Evolutionary conservation across 139 green algal species (phyloP).

Genomic region (Picochlorum sp.): DNA sequence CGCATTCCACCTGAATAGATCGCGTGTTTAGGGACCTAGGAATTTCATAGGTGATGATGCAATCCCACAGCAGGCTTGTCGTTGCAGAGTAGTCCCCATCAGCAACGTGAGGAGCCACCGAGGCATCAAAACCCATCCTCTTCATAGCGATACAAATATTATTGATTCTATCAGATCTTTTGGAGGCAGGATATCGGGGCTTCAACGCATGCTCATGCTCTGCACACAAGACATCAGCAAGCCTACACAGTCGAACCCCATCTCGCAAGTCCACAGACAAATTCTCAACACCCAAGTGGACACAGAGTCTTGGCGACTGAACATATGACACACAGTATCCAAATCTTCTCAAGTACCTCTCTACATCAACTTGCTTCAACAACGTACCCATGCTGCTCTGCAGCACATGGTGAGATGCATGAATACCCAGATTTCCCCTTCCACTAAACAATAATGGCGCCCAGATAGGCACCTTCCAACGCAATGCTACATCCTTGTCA

Average conservation of each 20-base stretch:
- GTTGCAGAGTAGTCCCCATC: conserved; percentile 51
- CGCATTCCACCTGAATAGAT: not conserved
- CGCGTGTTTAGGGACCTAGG: not conserved
- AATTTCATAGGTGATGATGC: not conserved
- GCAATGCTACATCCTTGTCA: not conserved
- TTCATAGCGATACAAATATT: conserved; percentile 47
- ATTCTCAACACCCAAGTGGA: conserved; percentile 46
- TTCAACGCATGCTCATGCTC: conserved; percentile 10
- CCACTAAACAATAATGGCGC: not conserved
- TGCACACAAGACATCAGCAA: conserved; percentile 37
- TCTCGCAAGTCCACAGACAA: conserved; percentile 61
- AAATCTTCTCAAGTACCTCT: conserved; percentile 57
- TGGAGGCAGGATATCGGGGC: conserved; percentile 30
- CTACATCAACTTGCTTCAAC: conserved; percentile 59
- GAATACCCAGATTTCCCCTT: conserved; percentile 29
- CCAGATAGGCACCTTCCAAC: not conserved
- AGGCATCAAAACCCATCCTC: conserved; percentile 10
- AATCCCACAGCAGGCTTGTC: conserved; percentile 53
- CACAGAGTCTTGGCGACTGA: conserved; percentile 57
- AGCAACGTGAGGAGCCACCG: conserved; percentile 41
- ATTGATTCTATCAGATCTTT: conserved; percentile 37
- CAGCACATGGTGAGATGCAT: conserved; percentile 13
- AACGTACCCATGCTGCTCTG: conserved; percentile 51
- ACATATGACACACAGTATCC: conserved; percentile 52
- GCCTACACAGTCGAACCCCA: conserved; percentile 57